Percentiles rank a stretch among this genome's conserved stretches.
These are phyloP conservation scores for Botrytis hyacinthi DNA, from an alignment of 2,329 filamentous ascomycete genomes.

Conservation along the genomic window DNA sequence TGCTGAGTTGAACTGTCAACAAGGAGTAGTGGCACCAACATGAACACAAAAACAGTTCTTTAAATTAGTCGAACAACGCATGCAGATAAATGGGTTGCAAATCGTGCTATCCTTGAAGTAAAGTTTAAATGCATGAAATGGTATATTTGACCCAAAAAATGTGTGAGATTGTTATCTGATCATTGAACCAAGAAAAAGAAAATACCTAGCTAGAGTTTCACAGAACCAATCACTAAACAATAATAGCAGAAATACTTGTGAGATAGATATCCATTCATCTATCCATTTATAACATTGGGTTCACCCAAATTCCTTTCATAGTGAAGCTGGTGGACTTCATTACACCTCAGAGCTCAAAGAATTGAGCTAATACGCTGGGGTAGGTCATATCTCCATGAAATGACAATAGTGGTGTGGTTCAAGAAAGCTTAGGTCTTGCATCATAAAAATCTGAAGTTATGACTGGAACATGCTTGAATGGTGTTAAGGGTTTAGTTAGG, in stretches of 20 bases:
- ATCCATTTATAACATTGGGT: constrained; percentile 1
- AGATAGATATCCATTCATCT: constrained; percentile 13
- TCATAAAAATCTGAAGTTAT: background rate
- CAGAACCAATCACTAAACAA: background rate
- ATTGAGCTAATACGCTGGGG: background rate
- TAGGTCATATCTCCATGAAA: background rate
- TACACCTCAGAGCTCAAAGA: background rate
- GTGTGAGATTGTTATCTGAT: background rate
- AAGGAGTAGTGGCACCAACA: background rate
- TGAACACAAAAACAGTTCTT: background rate
- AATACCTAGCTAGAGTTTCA: background rate
- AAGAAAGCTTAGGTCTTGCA: background rate
- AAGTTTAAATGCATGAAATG: background rate
- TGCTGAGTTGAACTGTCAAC: background rate
- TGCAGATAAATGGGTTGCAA: background rate
- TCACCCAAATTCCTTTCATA: background rate
- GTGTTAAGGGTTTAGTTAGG: background rate
- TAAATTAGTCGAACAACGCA: background rate
- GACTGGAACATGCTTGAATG: background rate
- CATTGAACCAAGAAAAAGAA: background rate
- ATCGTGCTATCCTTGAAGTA: background rate
- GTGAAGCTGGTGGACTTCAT: background rate
- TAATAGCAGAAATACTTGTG: background rate
- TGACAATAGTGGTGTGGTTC: background rate
- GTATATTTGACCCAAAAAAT: background rate